phyloP scores from a whole-genome alignment of 768 basidiomycete genomes.

The Tylopilus plumbeoviolaceoides region DNA sequence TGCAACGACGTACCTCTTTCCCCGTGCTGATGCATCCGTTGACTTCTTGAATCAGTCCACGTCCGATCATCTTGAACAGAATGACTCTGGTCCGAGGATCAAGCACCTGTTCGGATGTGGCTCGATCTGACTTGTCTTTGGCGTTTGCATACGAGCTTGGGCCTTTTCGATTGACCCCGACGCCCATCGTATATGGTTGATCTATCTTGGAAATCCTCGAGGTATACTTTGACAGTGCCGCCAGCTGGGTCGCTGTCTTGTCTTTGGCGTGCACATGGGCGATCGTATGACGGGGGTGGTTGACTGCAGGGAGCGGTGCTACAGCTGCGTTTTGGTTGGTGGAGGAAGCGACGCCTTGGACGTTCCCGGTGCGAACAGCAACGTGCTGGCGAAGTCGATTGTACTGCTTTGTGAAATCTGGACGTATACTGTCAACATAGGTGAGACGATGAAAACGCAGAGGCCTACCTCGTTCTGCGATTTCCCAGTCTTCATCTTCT shows the following conservation, averaged over 20 bases:
- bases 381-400: slow-evolving; percentile 92
- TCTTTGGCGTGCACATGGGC: slow-evolving; percentile 40
- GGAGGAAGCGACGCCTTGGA: slow-evolving; percentile 53
- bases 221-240: slow-evolving; percentile 70
- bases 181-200: slow-evolving; percentile 59
- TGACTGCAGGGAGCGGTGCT: slow-evolving; percentile 65
- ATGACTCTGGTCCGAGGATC: slow-evolving; percentile 95
- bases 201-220: slow-evolving; percentile 74
- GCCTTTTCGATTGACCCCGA: slow-evolving; percentile 88
- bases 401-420: slow-evolving; percentile 98
- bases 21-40: slow-evolving; percentile 97
- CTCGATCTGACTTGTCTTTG: slow-evolving; percentile 96
- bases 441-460: background rate
- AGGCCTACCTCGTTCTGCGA: slow-evolving; percentile 69
- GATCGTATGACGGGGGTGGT: slow-evolving; percentile 48
- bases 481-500: slow-evolving; percentile 88
- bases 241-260: slow-evolving; percentile 68
- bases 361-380: slow-evolving; percentile 72
- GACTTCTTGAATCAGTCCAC: slow-evolving; percentile 82
- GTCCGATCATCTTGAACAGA: slow-evolving; percentile 92
- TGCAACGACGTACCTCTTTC: slow-evolving; percentile 69
- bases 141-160: slow-evolving; percentile 81
- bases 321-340: slow-evolving; percentile 47
- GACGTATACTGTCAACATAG: slow-evolving; percentile 1
- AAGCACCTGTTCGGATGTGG: slow-evolving; percentile 94